Conservation (phyloP, 2,329 filamentous ascomycete species). For the Colletotrichum spaethianum region DNA sequence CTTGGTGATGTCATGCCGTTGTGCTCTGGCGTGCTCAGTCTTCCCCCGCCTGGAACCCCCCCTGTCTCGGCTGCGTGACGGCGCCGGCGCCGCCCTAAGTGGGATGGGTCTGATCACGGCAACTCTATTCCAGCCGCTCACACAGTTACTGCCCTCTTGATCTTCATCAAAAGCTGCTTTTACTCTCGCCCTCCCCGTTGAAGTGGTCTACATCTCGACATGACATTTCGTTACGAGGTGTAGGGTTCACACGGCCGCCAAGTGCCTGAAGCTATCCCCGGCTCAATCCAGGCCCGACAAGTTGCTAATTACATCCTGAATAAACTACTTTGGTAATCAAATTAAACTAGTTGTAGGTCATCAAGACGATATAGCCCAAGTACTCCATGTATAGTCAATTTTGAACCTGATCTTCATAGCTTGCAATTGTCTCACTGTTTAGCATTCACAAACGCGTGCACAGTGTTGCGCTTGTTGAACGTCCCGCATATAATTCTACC, state of each 20-base stretch:
- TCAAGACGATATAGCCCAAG: too few relatives aligned
- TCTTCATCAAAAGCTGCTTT: too few relatives aligned
- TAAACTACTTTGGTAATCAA: neutral
- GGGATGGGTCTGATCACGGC: neutral
- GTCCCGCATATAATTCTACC: neutral
- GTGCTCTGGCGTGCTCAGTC: slow-evolving; percentile 35
- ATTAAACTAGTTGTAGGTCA: too few relatives aligned
- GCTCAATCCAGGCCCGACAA: neutral
- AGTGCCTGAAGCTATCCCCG: neutral
- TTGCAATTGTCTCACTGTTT: neutral
- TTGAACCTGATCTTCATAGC: neutral
- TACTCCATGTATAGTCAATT: neutral
- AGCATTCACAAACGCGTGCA: neutral
- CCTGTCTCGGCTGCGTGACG: slow-evolving; percentile 14
- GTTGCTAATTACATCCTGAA: neutral
- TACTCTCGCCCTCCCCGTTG: too few relatives aligned
- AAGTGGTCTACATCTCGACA: too few relatives aligned
- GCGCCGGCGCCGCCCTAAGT: neutral
- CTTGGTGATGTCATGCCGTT: slow-evolving; percentile 38
- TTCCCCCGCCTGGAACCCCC: slow-evolving; percentile 27
- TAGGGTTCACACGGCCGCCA: too few relatives aligned
- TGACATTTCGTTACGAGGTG: neutral
- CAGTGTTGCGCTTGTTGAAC: neutral
- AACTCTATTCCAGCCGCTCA: slow-evolving; percentile 8
- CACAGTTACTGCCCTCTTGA: neutral